Evolutionary conservation across 129 eudicot species (phyloP).

Genomic region (Saposhnikovia divaricata): DNA sequence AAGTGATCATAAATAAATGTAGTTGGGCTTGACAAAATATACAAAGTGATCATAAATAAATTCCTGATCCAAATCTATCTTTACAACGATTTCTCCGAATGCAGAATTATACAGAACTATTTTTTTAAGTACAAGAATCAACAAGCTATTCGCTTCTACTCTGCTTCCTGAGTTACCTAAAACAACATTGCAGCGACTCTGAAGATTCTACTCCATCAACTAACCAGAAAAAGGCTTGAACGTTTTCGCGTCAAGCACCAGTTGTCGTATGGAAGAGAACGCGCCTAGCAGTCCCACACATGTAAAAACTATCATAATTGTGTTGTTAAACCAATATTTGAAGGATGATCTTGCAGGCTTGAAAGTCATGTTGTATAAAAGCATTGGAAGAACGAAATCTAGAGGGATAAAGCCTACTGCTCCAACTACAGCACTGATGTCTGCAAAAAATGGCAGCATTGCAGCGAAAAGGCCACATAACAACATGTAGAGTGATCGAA

Average conservation of each 20-base stretch:
- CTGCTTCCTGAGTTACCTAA: neutral
- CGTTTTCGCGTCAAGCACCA: slow-evolving; percentile 73
- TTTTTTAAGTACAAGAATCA: neutral
- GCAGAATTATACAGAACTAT: neutral
- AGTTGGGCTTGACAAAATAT: no score
- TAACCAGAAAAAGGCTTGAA: slow-evolving; percentile 81
- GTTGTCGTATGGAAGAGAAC: slow-evolving; percentile 63
- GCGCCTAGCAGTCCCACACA: slow-evolving; percentile 78
- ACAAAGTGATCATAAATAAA: no score
- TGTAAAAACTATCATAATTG: slow-evolving; percentile 59
- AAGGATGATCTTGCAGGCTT: slow-evolving; percentile 52
- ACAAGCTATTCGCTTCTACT: neutral
- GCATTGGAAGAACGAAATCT: slow-evolving; percentile 95
- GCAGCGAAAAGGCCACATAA: slow-evolving; percentile 86
- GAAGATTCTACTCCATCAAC: slow-evolving; percentile 11
- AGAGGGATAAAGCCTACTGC: slow-evolving; percentile 85
- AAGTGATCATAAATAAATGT: neutral
- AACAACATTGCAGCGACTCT: neutral
- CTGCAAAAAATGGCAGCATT: slow-evolving; percentile 90
- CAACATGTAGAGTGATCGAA: slow-evolving; percentile 67
- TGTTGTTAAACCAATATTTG: slow-evolving; percentile 51
- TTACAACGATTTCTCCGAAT: neutral
- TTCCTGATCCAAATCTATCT: no score
- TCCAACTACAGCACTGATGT: slow-evolving; percentile 76
- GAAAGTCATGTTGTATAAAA: slow-evolving; percentile 78